Conservation (phyloP, 768 basidiomycete genomes). For the Tylopilus vinaceipallidus region DNA sequence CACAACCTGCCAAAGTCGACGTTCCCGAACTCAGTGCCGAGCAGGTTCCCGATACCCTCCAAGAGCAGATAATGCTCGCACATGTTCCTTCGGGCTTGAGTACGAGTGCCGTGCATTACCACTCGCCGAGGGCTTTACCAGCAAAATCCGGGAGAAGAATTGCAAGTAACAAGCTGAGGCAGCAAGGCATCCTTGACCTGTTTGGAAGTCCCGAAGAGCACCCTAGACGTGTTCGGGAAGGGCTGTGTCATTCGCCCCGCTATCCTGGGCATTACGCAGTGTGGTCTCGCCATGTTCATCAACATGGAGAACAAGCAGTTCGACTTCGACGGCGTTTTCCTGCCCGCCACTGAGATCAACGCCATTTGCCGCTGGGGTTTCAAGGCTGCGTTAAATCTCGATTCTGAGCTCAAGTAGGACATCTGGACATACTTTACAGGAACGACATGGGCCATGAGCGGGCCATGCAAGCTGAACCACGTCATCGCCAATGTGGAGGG, state of each 20-base stretch:
- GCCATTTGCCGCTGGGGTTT: conserved; percentile 32
- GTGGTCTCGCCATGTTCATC: conserved; percentile 31
- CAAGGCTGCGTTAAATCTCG: conserved; percentile 19
- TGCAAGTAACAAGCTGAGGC: too few species aligned
- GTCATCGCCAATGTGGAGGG: conserved; percentile 30
- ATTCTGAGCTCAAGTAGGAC: conserved; percentile 27
- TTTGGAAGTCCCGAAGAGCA: too few species aligned
- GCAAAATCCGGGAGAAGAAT: too few species aligned
- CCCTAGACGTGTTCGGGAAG: conserved; percentile 29
- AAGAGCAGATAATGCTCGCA: too few species aligned
- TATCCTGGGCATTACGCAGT: conserved; percentile 33
- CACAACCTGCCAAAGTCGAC: too few species aligned
- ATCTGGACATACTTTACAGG: conserved; percentile 31
- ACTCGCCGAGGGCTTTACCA: too few species aligned
- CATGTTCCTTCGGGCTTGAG: too few species aligned
- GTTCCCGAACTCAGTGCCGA: too few species aligned
- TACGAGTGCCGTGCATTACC: too few species aligned
- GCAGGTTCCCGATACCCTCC: too few species aligned
- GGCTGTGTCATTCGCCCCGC: conserved; percentile 34
- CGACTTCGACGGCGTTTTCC: conserved; percentile 32
- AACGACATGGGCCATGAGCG: conserved; percentile 22
- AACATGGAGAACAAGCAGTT: conserved; percentile 29
- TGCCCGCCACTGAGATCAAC: conserved; percentile 32
- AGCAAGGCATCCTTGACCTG: too few species aligned
- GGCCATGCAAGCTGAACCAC: conserved; percentile 27